Evolutionary conservation across 495 filamentous ascomycete genomes (phyloP).

Genomic region (Daldinia decipiens): DNA sequence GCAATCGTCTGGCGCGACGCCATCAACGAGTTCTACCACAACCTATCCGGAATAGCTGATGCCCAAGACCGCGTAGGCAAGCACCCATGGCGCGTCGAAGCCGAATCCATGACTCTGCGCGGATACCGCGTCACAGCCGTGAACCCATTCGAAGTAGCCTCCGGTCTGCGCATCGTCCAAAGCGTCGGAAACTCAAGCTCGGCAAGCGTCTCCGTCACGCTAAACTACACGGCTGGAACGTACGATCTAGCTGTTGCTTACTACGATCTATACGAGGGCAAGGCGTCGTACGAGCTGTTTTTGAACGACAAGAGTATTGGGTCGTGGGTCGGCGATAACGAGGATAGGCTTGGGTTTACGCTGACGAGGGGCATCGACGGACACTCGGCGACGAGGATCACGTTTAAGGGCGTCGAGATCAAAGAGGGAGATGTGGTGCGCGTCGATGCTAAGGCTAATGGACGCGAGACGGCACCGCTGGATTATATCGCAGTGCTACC

Average conservation of each 20-base stretch:
- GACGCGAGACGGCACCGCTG: conserved; percentile 69
- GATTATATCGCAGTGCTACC: conserved; percentile 75
- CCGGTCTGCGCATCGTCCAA: conserved; percentile 50
- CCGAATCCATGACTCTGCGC: conserved; percentile 67
- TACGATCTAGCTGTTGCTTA: conserved; percentile 75
- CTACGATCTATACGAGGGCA: conserved; percentile 68
- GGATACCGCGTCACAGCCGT: conserved; percentile 64
- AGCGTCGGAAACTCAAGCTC: conserved; percentile 52
- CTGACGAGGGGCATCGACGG: conserved; percentile 68
- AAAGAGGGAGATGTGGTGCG: conserved; percentile 66
- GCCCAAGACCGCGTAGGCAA: conserved; percentile 62
- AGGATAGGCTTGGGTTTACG: conserved; percentile 66
- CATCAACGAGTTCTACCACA: conserved; percentile 69
- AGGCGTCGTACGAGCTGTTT: conserved; percentile 62
- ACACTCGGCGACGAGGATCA: conserved; percentile 70
- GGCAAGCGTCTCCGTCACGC: conserved; percentile 59
- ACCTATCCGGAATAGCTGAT: conserved; percentile 68
- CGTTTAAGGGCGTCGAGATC: conserved; percentile 62
- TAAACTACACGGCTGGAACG: conserved; percentile 60
- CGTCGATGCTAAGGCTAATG: conserved; percentile 68
- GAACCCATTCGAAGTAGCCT: conserved; percentile 66
- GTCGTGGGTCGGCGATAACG: conserved; percentile 66
- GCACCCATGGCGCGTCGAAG: conserved; percentile 72
- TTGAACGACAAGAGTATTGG: conserved; percentile 64
- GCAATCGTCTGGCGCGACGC: conserved; percentile 75